Conservation (phyloP, 495 filamentous ascomycete species). For the Penicillium crystallinum region DNA sequence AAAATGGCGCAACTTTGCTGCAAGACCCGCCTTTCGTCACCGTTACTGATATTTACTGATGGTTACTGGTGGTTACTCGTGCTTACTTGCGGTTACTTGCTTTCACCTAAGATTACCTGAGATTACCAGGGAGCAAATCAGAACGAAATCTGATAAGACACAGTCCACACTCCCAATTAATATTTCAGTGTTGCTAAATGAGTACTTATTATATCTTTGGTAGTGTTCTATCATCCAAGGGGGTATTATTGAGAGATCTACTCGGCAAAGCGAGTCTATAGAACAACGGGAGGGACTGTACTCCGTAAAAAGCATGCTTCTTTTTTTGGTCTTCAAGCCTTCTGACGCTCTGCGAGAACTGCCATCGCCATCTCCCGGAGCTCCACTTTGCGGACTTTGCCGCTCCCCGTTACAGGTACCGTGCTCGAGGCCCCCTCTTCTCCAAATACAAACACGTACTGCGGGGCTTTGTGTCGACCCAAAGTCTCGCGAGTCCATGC, state of each 20-base stretch:
- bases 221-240: neutral
- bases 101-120: neutral
- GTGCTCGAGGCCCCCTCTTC: constrained; percentile 50
- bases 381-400: constrained; percentile 66
- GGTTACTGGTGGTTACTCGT: neutral
- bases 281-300: neutral
- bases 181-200: no score
- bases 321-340: neutral
- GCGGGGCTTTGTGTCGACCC: constrained; percentile 63
- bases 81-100: no score
- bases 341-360: constrained; percentile 32
- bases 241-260: constrained; percentile 4
- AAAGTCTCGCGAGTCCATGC: constrained; percentile 56
- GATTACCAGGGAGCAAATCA: neutral
- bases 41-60: neutral
- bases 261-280: neutral
- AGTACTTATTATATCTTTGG: no score
- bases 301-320: neutral
- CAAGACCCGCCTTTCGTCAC: constrained; percentile 2
- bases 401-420: constrained; percentile 63
- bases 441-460: constrained; percentile 61
- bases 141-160: constrained; percentile 13
- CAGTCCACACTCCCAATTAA: neutral
- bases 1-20: constrained; percentile 9
- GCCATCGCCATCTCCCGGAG: constrained; percentile 53